Conservation (phyloP, 352 stramenopile species). For the Elongisporangium anandrum region DNA sequence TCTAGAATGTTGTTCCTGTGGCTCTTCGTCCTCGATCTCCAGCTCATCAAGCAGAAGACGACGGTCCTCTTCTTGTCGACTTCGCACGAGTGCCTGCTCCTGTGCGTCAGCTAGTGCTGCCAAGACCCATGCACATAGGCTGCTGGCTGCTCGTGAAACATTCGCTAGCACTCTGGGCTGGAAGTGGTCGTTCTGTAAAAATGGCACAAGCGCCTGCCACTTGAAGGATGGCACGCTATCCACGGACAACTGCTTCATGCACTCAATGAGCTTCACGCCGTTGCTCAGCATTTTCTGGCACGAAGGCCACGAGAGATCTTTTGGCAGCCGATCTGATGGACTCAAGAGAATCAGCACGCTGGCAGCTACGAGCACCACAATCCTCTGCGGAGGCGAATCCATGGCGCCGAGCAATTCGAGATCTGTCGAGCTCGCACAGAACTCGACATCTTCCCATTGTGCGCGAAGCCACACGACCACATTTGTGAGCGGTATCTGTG, state of each 20-base stretch:
- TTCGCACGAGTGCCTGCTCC: slow-evolving; percentile 23
- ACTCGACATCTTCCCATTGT: slow-evolving; percentile 34
- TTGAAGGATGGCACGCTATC: slow-evolving; percentile 52
- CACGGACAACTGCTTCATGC: slow-evolving; percentile 35
- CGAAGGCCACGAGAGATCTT: slow-evolving; percentile 66
- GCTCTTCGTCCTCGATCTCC: slow-evolving; percentile 42
- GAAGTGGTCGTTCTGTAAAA: slow-evolving; percentile 71
- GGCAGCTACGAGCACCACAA: slow-evolving; percentile 51
- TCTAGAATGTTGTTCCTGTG: slow-evolving; percentile 5
- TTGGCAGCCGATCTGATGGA: slow-evolving; percentile 59
- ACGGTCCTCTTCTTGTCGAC: slow-evolving; percentile 39
- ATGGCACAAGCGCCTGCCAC: slow-evolving; percentile 66
- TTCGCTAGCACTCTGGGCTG: slow-evolving; percentile 53
- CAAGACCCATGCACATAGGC: slow-evolving; percentile 67
- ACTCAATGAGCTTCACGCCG: slow-evolving; percentile 43
- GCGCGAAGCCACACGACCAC: slow-evolving; percentile 10
- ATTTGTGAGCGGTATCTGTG: neutral
- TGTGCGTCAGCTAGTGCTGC: slow-evolving; percentile 30
- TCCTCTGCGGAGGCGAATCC: slow-evolving; percentile 44
- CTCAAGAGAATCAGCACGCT: slow-evolving; percentile 73
- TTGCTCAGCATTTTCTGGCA: slow-evolving; percentile 57
- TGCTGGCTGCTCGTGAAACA: slow-evolving; percentile 42
- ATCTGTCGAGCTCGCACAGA: slow-evolving; percentile 32
- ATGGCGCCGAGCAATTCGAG: slow-evolving; percentile 43
- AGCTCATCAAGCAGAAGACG: slow-evolving; percentile 50